A percentile compares a stretch with the other conserved stretches of the same genome.
Conservation (phyloP, 1,284 basidiomycete species). For the Puccinia triticina region DNA sequence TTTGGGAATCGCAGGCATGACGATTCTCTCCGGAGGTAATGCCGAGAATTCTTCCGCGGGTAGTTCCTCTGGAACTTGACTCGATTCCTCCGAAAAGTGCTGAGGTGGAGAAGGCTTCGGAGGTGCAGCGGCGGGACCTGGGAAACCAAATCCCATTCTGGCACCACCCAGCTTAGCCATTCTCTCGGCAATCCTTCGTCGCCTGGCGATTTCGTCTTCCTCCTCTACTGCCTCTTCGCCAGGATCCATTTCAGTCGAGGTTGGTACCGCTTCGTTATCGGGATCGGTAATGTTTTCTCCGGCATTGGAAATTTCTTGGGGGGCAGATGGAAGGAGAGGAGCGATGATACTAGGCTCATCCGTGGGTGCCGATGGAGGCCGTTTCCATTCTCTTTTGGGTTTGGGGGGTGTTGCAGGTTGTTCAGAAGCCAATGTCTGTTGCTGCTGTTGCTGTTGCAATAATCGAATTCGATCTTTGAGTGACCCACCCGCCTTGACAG, state of each 20-base stretch:
- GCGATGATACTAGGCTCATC: conserved; percentile 13
- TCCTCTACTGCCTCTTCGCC: conserved; percentile 29
- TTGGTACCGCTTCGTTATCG: not conserved
- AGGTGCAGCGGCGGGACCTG: conserved; percentile 21
- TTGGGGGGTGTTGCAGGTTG: conserved; percentile 23
- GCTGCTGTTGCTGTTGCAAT: conserved; percentile 48
- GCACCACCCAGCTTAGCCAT: conserved; percentile 52
- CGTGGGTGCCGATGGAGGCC: conserved; percentile 29
- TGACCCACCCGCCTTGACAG: conserved; percentile 49
- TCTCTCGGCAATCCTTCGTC: conserved; percentile 44
- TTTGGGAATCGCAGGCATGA: conserved; percentile 44
- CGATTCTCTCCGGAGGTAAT: conserved; percentile 46
- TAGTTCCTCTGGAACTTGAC: conserved; percentile 3
- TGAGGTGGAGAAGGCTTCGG: conserved; percentile 25
- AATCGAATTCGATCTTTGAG: conserved; percentile 50
- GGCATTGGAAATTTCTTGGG: not conserved
- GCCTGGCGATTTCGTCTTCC: conserved; percentile 38
- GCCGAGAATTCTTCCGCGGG: not conserved
- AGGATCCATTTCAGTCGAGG: conserved; percentile 26
- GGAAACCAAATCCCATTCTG: conserved; percentile 50
- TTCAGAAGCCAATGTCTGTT: conserved; percentile 29
- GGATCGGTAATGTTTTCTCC: conserved; percentile 21
- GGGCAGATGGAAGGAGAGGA: not conserved
- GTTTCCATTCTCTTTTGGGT: conserved; percentile 51
- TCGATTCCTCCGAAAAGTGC: conserved; percentile 7